These are phyloP conservation scores for Escallonia rubra DNA, from an alignment of 129 eudicot species.

Conservation along the genomic window DNA sequence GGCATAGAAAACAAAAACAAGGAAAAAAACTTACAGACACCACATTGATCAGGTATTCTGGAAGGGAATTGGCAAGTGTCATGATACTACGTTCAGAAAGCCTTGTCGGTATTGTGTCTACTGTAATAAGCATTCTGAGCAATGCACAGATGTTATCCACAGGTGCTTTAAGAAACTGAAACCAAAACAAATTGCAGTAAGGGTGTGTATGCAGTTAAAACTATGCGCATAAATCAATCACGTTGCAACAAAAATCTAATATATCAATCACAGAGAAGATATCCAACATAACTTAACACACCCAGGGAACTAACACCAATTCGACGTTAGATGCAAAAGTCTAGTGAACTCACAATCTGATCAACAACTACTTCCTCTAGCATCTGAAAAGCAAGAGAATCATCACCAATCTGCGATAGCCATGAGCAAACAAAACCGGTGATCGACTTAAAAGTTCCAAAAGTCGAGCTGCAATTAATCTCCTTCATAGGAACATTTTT, in stretches of 20 bases:
- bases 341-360: slow-evolving; percentile 51
- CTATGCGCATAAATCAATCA: too few relatives aligned
- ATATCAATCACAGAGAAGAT: neutral
- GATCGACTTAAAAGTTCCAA: slow-evolving; percentile 41
- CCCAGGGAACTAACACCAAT: neutral
- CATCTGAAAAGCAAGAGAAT: slow-evolving; percentile 55
- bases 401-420: slow-evolving; percentile 76
- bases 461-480: slow-evolving; percentile 31
- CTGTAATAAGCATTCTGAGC: slow-evolving; percentile 60
- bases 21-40: slow-evolving; percentile 52
- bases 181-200: neutral
- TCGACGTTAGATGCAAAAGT: neutral
- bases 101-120: slow-evolving; percentile 57
- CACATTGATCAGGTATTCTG: slow-evolving; percentile 51
- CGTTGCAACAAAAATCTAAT: neutral
- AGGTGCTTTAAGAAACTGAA: slow-evolving; percentile 44
- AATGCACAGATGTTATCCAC: slow-evolving; percentile 71
- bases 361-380: slow-evolving; percentile 63
- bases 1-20: neutral
- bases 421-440: slow-evolving; percentile 58
- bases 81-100: slow-evolving; percentile 55
- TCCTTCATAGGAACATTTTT: slow-evolving; percentile 13
- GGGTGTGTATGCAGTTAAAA: too few relatives aligned
- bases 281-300: neutral
- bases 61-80: slow-evolving; percentile 47